Base-by-base conservation (phyloP, 805 yeast genomes). In the Priceomyces medius region DNA sequence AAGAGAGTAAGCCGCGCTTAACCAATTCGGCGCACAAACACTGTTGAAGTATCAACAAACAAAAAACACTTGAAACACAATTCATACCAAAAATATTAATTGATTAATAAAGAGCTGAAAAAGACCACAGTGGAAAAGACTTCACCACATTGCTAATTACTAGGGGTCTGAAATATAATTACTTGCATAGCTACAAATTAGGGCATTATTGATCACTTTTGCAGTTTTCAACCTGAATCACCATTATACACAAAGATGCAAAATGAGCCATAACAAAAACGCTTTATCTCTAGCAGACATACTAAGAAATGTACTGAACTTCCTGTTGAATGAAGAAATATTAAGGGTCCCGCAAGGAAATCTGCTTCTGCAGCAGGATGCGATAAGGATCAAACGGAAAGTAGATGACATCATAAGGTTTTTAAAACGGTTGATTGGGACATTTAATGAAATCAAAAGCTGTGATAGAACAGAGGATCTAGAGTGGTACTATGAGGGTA, bases 341-440 rank as follows among this genome's bases (percentile, higher is more conserved):
- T 44, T 56, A 3, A 42, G 47, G 17, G 38, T 61, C 2, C 35
- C 32, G 7, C 29, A 49, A 2, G 41, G 31, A 6, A 12, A 48
- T 3, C 33, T 24, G 14, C 29, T 55, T 13, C 54, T 43, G 43
- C 52, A 47, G 7, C 58, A 61, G 40, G 65, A 62, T 14, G 38
- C 58, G 16, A 42, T 55, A 47, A 58, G 59, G 20, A 48, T 65
- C 20, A 55, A 56, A 42, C 59, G 59, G 28, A 49, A 56, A 2
- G 45, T 62, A 12, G 64, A 54, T n/a, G 66, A 57, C 29, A 53
- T 65, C 19, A 49, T 52, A n/a, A 41, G 41, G 17, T 61, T 58
- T 44, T 44, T 67, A 34, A 39, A 41, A 24, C 55, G 51, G 24
- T 37, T 63, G 5, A 43, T 42, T n/a, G 41, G 26, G 19, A 38